phyloP scores from a whole-genome alignment of 2,329 filamentous ascomycete genomes.

The Coniochaeta sp. region DNA sequence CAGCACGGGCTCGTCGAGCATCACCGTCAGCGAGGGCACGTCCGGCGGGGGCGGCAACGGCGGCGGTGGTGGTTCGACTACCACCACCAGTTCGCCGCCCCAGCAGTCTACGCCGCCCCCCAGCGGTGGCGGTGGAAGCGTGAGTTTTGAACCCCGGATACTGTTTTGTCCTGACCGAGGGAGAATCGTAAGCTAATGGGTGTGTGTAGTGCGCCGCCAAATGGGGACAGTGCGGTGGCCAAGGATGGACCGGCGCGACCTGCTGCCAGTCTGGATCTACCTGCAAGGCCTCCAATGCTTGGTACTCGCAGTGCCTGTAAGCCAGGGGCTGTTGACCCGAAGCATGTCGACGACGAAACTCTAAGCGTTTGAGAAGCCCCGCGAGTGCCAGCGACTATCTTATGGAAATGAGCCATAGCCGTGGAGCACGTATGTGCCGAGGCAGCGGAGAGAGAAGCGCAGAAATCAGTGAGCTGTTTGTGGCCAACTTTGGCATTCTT shows the following conservation, averaged over 20 bases:
- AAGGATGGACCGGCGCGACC: constrained; percentile 21
- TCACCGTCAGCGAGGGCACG: constrained; percentile 22
- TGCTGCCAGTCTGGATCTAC: constrained; percentile 24
- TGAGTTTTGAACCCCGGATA: constrained; percentile 1
- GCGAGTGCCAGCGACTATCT: too few relatives aligned
- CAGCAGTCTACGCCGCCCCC: background rate
- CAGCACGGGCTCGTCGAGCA: constrained; percentile 37
- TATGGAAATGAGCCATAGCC: background rate
- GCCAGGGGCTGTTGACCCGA: background rate
- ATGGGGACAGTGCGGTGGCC: constrained; percentile 26
- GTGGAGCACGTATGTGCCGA: too few relatives aligned
- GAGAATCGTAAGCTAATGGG: background rate
- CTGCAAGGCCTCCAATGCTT: constrained; percentile 22
- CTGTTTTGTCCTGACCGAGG: background rate
- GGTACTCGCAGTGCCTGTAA: constrained; percentile 22
- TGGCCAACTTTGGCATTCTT: background rate
- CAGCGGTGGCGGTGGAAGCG: constrained; percentile 5
- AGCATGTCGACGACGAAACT: background rate
- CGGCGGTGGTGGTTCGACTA: constrained; percentile 1
- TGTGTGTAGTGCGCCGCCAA: constrained; percentile 15
- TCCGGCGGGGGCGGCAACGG: constrained; percentile 8
- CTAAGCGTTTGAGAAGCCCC: background rate
- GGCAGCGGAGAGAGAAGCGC: background rate
- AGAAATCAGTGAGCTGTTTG: background rate
- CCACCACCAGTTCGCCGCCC: constrained; percentile 1